Conservation (phyloP, 495 filamentous ascomycete species). For the Daldinia childiae region DNA sequence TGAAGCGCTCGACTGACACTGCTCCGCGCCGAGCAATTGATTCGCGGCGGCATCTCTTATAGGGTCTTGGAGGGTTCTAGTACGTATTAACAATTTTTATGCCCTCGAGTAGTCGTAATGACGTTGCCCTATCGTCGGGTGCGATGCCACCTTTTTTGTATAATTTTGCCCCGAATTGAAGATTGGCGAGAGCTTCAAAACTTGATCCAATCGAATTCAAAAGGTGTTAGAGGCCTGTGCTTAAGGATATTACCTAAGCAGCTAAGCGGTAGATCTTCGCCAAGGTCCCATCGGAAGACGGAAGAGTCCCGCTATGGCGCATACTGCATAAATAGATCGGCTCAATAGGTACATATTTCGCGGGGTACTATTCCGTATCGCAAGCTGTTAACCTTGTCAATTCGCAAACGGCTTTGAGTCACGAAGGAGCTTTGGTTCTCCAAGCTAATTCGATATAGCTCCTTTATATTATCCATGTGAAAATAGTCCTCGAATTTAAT, state of each 20-base stretch:
- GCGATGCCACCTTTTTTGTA: not conserved
- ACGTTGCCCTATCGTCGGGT: not conserved
- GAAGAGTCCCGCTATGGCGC: conserved; percentile 9
- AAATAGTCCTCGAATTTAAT: not conserved
- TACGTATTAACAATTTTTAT: not conserved
- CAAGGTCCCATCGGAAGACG: not conserved
- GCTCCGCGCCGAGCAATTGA: conserved; percentile 40
- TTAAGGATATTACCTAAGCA: not conserved
- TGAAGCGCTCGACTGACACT: conserved; percentile 39
- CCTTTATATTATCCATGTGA: not conserved
- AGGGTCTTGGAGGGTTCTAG: not conserved
- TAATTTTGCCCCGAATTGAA: conserved; percentile 14
- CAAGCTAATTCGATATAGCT: not conserved
- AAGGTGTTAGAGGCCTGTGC: no score
- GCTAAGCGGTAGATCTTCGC: not conserved
- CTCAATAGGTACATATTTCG: conserved; percentile 9
- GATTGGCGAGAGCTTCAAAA: conserved; percentile 35
- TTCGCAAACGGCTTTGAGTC: conserved; percentile 4
- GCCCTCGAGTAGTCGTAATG: not conserved
- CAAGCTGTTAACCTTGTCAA: not conserved
- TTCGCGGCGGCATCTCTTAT: conserved; percentile 38
- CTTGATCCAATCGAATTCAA: conserved; percentile 31
- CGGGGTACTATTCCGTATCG: conserved; percentile 2
- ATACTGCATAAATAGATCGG: conserved; percentile 6
- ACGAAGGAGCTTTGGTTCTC: not conserved